phyloP scores from a whole-genome alignment of 2,329 filamentous ascomycete genomes.

The Coleophoma cylindrospora region DNA sequence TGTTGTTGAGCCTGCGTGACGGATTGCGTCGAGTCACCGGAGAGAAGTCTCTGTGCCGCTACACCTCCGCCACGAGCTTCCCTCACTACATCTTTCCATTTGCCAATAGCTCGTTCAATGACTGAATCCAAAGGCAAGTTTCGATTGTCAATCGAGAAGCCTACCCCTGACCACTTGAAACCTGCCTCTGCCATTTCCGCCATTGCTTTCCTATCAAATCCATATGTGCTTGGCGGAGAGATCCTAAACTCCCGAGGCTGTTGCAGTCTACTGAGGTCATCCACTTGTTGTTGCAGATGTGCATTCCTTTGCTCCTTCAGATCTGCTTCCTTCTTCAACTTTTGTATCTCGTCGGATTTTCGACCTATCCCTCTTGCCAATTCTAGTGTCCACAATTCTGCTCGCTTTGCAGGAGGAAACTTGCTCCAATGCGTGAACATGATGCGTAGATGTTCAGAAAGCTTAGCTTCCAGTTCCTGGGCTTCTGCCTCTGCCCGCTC shows the following conservation, averaged over 20 bases:
- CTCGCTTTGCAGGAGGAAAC: slow-evolving; percentile 49
- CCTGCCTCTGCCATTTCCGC: slow-evolving; percentile 41
- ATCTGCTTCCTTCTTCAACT: slow-evolving; percentile 42
- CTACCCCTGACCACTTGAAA: slow-evolving; percentile 35
- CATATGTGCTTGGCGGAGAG: slow-evolving; percentile 44
- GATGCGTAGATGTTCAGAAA: slow-evolving; percentile 70
- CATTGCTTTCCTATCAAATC: slow-evolving; percentile 44
- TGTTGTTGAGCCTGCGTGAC: not conserved
- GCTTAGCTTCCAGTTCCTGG: slow-evolving; percentile 56
- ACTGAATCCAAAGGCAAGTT: slow-evolving; percentile 46
- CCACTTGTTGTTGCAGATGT: slow-evolving; percentile 52
- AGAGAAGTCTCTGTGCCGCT: slow-evolving; percentile 42
- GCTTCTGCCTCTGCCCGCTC: slow-evolving; percentile 27
- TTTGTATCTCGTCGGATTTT: slow-evolving; percentile 45
- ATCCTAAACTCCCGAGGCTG: slow-evolving; percentile 56
- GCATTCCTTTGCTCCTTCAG: slow-evolving; percentile 43
- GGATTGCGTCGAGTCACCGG: slow-evolving; percentile 11
- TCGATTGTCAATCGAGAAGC: slow-evolving; percentile 44
- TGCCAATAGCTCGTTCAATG: slow-evolving; percentile 49
- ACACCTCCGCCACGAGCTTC: slow-evolving; percentile 44
- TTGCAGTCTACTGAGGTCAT: slow-evolving; percentile 52
- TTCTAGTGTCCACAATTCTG: slow-evolving; percentile 57
- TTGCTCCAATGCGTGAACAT: slow-evolving; percentile 73
- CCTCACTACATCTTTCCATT: slow-evolving; percentile 58
- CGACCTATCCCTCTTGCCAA: slow-evolving; percentile 55